Evolutionary conservation across 805 yeast species (phyloP).

Genomic region (Sugiyamaella qingdaonensis): DNA sequence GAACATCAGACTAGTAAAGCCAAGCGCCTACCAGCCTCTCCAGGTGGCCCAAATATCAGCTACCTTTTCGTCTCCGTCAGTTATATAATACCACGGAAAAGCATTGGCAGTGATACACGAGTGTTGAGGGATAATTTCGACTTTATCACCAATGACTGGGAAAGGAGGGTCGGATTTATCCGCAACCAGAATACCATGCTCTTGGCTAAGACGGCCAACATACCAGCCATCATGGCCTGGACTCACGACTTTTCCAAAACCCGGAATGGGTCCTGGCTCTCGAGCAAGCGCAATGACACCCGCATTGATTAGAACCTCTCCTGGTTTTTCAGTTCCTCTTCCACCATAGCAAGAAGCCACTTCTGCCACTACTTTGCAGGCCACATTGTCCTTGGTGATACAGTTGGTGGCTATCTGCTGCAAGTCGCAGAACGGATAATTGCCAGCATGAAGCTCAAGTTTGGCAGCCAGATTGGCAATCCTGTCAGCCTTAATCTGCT

Average conservation of each 20-base stretch:
- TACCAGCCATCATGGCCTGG: slow-evolving; percentile 51
- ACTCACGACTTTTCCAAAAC: slow-evolving; percentile 48
- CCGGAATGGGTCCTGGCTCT: slow-evolving; percentile 58
- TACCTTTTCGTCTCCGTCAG: slow-evolving; percentile 47
- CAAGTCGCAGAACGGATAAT: slow-evolving; percentile 66
- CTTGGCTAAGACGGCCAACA: slow-evolving; percentile 69
- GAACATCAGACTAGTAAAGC: too few species aligned
- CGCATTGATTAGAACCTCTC: slow-evolving; percentile 63
- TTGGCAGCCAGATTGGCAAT: slow-evolving; percentile 26
- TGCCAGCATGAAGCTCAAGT: slow-evolving; percentile 78
- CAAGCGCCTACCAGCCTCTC: slow-evolving; percentile 46
- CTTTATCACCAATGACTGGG: slow-evolving; percentile 44
- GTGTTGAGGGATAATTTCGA: slow-evolving; percentile 63
- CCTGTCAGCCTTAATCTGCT: slow-evolving; percentile 12
- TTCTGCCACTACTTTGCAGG: slow-evolving; percentile 53
- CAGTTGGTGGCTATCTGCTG: slow-evolving; percentile 74
- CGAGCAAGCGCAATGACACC: slow-evolving; percentile 69
- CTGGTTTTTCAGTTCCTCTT: slow-evolving; percentile 48
- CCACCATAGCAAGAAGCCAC: slow-evolving; percentile 56
- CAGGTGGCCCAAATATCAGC: slow-evolving; percentile 64
- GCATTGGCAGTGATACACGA: slow-evolving; percentile 66
- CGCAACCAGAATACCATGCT: slow-evolving; percentile 71
- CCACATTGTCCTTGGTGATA: slow-evolving; percentile 42
- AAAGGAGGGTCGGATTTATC: slow-evolving; percentile 19
- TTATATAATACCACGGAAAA: slow-evolving; percentile 52